Base-by-base conservation (phyloP, 129 eudicot species). In the Saussurea involucrata region DNA sequence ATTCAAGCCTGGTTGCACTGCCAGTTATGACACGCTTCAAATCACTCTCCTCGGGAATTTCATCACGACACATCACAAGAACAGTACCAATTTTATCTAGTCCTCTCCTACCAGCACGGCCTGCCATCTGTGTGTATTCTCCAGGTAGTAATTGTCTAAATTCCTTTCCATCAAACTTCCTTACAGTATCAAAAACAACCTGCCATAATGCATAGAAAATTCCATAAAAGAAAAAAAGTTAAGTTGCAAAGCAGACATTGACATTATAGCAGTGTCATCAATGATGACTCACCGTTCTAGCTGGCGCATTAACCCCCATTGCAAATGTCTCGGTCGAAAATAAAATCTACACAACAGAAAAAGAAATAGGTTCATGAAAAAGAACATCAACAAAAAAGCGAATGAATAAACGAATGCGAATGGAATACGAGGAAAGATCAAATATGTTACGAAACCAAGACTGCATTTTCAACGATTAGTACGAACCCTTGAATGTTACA, bases 21-120 rank as follows among this genome's bases (percentile, higher is more conserved):
- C 97, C 97, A 69, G 92, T 88, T 76, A 92, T 92, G 31, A 95
- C 92, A 77, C 80, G 78, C 79, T 83, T 87, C 74, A 95, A 76
- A 81, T 84, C 96, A 31, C 63, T 78, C 88, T 92, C 99, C 0
- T 88, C 96, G 32, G 94, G 96, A 40, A 95, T 87, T 71, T 92
- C 99, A 87, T 95, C 97, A 78, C 99, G 97, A 80, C 99, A 95
- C 91, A 95, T 87, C 64, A 95, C 85, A 53, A 90, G 82, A 68
- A 95, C 99, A 6, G 95, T 95, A 64, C 99, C 99, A 53, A 86
- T 92, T 73, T 87, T 88, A 84, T 95, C 99, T 28, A 95, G 99
- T 72, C 99, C 99, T 83, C 99, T 88, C 85, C 99, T 87, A 65
- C 99, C 99, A 73, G 99, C 99, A 83, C 99, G 99, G 20, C 99